Percentiles rank a stretch among this genome's conserved stretches.
Conservation (phyloP, 139 green algal species). For the Mychonastes homosphaera region DNA sequence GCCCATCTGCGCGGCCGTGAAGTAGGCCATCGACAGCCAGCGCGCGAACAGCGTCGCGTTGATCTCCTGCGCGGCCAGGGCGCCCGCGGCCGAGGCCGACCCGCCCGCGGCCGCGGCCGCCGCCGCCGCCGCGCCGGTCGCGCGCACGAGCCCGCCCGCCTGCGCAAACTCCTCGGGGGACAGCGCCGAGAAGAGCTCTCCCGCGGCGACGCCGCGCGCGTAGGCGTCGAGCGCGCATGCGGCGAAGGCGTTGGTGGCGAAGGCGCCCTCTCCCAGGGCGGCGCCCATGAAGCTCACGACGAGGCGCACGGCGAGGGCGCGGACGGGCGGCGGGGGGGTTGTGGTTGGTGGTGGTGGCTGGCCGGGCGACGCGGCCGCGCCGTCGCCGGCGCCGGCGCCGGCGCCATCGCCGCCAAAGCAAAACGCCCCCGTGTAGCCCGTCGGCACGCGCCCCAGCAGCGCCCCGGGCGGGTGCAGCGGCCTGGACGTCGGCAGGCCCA, state of each 20-base stretch:
- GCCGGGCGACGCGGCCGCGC: background rate
- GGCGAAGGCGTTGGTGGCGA: conserved; percentile 36
- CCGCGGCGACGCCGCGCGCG: conserved; percentile 23
- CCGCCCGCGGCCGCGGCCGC: background rate
- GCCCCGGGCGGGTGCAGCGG: conserved; percentile 12
- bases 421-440: conserved; percentile 23
- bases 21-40: conserved; percentile 47
- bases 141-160: conserved; percentile 31
- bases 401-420: too few species aligned
- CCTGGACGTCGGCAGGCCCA: conserved; percentile 19
- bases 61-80: conserved; percentile 8
- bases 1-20: conserved; percentile 52
- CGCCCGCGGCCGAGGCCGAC: background rate
- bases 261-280: conserved; percentile 32
- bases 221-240: conserved; percentile 4
- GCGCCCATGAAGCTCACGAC: conserved; percentile 57
- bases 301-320: conserved; percentile 36
- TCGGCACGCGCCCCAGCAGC: conserved; percentile 1
- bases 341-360: background rate
- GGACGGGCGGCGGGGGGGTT: background rate
- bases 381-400: background rate
- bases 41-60: conserved; percentile 27
- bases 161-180: conserved; percentile 34
- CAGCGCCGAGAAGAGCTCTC: conserved; percentile 33
- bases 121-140: background rate